Evolutionary conservation across 1,284 basidiomycete species (phyloP), one percentile per base, ranked within the genome.

Genomic region (Rhodotorula sp.): DNA sequence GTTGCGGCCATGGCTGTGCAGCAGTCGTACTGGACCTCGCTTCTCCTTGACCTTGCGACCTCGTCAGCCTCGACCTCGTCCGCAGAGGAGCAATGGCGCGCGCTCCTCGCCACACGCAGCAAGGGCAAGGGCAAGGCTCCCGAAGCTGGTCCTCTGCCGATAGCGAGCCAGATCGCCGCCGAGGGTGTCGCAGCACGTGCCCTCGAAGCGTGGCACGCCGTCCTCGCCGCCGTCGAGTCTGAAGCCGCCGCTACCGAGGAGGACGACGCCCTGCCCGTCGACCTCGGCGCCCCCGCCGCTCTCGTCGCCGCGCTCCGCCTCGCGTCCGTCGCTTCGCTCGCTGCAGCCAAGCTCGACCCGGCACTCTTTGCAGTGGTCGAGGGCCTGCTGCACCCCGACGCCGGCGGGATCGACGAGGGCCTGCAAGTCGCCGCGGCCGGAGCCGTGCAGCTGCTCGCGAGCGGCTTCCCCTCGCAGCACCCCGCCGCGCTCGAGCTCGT

Each of bases 1-100:
- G 92, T 92, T 81, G 92, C 91, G 77, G 87, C 91, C 45, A 86
- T 93, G 78, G 92, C 93, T 80, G 88, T 88, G 44, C 87, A 91
- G 77, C 92, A 90, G 88, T 67, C 68, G n/a, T 68, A 67, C 53
- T 60, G 64, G 53, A 56, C 66, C 5, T 61, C 66, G 16, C 44
- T 56, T 5, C 66, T 67, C 23, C 13, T 54, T 41, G 34, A 34
- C 5, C 34, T 5, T 2, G 27, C 27, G 16, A 25, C 53, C 12
- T 19, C 27, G 16, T 41, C 57, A n/a, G 44, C 57, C 44, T 8
- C 19, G n/a, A 58, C 17, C 44, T 42, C 64, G 17, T 56, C 61
- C 16, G 34, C 34, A 34, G 49, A 50, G 21, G 49, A 50, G n/a
- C 60, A 49, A 1, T 61, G 60, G 60, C 7, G 14, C 21, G 49